A percentile compares a stretch with the other conserved stretches of the same genome.
These are phyloP conservation scores for Ramularia endophylla DNA, from an alignment of 2,329 filamentous ascomycete genomes.

Conservation along the genomic window DNA sequence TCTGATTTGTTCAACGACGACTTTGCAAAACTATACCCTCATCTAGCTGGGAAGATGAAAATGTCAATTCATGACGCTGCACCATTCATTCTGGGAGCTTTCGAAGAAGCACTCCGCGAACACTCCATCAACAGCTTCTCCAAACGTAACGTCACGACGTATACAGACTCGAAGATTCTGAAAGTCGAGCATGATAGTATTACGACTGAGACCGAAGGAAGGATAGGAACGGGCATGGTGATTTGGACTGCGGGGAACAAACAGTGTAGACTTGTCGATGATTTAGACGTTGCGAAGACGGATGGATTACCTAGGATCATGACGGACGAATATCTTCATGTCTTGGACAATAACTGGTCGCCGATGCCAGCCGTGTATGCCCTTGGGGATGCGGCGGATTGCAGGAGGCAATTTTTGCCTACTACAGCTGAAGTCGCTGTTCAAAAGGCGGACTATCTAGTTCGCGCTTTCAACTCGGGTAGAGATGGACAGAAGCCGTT, in stretches of 20 bases:
- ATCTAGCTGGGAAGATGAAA: conserved; percentile 33
- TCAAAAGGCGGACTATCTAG: conserved; percentile 35
- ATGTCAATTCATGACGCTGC: conserved; percentile 40
- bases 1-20: conserved; percentile 38
- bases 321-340: conserved; percentile 31
- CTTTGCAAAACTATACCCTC: conserved; percentile 36
- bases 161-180: conserved; percentile 34
- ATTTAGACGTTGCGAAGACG: conserved; percentile 28
- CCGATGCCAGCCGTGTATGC: conserved; percentile 28
- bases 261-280: conserved; percentile 29
- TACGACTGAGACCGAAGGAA: conserved; percentile 32
- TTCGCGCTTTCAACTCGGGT: conserved; percentile 23
- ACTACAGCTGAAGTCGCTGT: conserved; percentile 34
- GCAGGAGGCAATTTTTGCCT: conserved; percentile 31
- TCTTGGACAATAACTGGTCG: conserved; percentile 24
- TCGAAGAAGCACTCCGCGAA: conserved; percentile 38
- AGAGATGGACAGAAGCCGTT: conserved; percentile 24
- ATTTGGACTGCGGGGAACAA: conserved; percentile 38
- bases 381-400: conserved; percentile 34
- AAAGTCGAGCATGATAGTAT: conserved; percentile 31
- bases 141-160: conserved; percentile 34
- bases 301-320: conserved; percentile 31
- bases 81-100: conserved; percentile 23
- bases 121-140: conserved; percentile 37
- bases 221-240: conserved; percentile 33